These are phyloP conservation scores for Lasiodiplodia sp. DNA, from an alignment of 2,329 filamentous ascomycete species.

Conservation along the genomic window DNA sequence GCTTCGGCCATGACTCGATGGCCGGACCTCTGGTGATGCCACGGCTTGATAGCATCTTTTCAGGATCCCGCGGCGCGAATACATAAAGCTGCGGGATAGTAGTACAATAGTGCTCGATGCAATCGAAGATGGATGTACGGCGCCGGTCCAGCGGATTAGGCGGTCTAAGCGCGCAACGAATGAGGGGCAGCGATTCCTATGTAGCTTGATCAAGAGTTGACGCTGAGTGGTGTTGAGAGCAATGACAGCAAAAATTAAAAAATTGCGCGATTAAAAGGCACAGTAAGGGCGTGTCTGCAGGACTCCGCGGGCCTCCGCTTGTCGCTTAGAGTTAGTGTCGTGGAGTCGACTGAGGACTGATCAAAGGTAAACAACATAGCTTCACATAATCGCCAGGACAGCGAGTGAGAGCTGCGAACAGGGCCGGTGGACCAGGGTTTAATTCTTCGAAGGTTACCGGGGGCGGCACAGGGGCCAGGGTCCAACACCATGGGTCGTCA, in stretches of 20 bases:
- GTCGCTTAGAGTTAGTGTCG: constrained; percentile 18
- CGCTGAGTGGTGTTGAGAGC: background rate
- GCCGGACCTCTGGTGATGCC: no score
- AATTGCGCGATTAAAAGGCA: constrained; percentile 19
- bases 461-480: constrained; percentile 1
- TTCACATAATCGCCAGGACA: background rate
- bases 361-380: background rate
- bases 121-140: background rate
- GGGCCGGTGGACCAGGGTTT: background rate
- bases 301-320: background rate
- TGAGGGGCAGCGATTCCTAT: background rate
- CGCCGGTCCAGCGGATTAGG: background rate
- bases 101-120: background rate
- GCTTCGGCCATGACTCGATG: no score
- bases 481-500: background rate
- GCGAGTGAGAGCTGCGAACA: background rate
- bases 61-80: no score
- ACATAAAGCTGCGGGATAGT: background rate
- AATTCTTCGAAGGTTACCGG: background rate
- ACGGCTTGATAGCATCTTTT: no score
- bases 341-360: constrained; percentile 4
- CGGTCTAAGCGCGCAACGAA: background rate
- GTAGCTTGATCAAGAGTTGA: background rate
- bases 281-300: background rate
- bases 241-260: constrained; percentile 7